Evolutionary conservation across 805 yeast species (phyloP), one percentile per base, ranked within the genome.

Genomic region (Cyberlindnera maclurae): DNA sequence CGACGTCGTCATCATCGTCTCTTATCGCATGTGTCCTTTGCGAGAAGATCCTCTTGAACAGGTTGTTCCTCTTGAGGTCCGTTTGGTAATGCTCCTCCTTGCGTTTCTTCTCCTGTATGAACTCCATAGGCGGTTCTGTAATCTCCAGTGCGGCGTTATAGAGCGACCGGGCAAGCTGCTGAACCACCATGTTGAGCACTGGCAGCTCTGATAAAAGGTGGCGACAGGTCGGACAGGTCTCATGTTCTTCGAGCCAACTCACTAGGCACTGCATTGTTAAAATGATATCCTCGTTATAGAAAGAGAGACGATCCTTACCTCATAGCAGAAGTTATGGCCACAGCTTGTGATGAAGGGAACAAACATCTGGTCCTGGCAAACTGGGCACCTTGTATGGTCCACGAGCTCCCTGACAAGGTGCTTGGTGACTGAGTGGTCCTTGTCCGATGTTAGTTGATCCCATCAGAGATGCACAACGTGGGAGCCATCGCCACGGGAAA

Each of bases 261-360:
- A 64, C 60, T n/a, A 81, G 54, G 54, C 90, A 75, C 36, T 43
- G 30, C 8, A 8, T 17, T 2, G 42, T 39, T 38, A 39, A 36
- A 36, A 30, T 13, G 13, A 12, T 15, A 15, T 11, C n/a, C 10
- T 18, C 15, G 29, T 24, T 5, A 24, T 9, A 20, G 8, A 12
- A 15, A 20, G n/a, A 15, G 34, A 33, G 27, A 5, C 27, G 4
- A 38, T n/a, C n/a, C 46, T 18, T 33, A 43, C 47, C 26, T 64
- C 71, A 53, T 82, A 82, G 57, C 90, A 83, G 49, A 76, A 82
- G 24, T 82, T 73, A 54, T 83, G 93, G 3, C 90, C 90, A 61
- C 93, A 83, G 11, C 65, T 57, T 0, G 77, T 64, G 49, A 75
- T 63, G 49, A 77, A 74, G 2, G 93, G 90, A 2, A 71, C 70